Percentiles rank a stretch among this genome's conserved stretches.
Conservation (phyloP, 257 asterid species). For the Scutellaria minor region DNA sequence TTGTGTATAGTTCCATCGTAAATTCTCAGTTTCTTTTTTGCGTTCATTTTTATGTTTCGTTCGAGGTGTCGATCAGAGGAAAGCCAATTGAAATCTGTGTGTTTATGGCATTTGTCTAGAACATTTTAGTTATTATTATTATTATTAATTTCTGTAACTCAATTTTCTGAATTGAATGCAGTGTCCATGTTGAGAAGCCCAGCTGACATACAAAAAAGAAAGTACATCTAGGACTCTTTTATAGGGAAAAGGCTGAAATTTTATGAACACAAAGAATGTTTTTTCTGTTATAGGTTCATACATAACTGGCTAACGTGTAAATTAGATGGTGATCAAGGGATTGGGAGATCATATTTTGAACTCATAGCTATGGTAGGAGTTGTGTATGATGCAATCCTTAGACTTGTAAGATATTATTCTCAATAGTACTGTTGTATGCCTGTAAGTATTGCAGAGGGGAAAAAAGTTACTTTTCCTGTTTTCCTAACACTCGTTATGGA, state of each 20-base stretch:
- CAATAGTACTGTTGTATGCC: neutral
- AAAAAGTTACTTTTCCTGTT: constrained; percentile 12
- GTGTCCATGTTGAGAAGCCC: constrained; percentile 6
- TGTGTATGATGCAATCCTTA: neutral
- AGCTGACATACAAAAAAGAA: neutral
- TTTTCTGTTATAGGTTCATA: neutral
- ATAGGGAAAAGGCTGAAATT: too few species aligned
- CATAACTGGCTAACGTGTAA: neutral
- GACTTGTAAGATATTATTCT: neutral
- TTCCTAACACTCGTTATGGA: neutral
- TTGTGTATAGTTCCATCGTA: neutral
- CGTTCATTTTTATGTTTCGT: constrained; percentile 16
- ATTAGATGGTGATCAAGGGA: constrained; percentile 14
- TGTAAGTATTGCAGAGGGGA: neutral
- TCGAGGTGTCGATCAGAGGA: constrained; percentile 16
- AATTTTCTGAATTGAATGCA: neutral
- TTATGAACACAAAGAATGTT: neutral
- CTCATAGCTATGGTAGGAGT: neutral
- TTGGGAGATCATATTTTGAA: neutral
- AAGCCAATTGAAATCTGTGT: constrained; percentile 19
- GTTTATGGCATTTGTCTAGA: neutral
- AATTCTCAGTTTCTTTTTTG: constrained; percentile 24
- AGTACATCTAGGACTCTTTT: neutral
- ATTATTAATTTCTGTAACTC: too few species aligned
- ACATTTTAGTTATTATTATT: neutral